Percentiles rank a stretch among this genome's conserved stretches.
Conservation (phyloP, 106 monocot species). For the Dendrobium nobile region DNA sequence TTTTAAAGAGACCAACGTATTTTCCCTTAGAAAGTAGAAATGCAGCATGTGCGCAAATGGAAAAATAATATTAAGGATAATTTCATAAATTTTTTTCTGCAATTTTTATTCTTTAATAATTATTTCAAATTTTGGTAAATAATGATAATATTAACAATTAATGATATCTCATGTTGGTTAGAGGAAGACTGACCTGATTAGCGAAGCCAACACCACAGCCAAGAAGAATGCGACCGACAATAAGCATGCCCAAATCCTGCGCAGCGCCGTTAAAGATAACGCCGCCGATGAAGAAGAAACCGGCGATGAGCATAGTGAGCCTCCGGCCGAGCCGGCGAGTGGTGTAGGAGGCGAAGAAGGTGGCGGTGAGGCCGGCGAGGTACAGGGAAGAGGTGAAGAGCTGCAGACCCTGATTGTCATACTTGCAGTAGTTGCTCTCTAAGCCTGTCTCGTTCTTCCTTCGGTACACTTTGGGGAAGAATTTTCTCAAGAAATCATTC, state of each 20-base stretch:
- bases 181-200: conserved; percentile 31
- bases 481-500: conserved; percentile 24
- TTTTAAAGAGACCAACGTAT: too few relatives aligned
- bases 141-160: too few relatives aligned
- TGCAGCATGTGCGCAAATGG: too few relatives aligned
- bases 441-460: neutral
- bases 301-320: conserved; percentile 61
- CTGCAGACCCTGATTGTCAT: conserved; percentile 75
- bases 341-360: conserved; percentile 41
- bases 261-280: conserved; percentile 49
- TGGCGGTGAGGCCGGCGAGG: conserved; percentile 41
- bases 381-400: conserved; percentile 52
- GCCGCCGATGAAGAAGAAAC: conserved; percentile 47
- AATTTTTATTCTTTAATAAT: too few relatives aligned
- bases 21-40: too few relatives aligned
- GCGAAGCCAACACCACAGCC: conserved; percentile 65
- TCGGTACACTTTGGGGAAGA: conserved; percentile 19
- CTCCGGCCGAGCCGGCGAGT: conserved; percentile 44
- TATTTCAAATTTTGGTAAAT: too few relatives aligned
- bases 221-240: conserved; percentile 52
- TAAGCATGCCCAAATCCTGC: conserved; percentile 54
- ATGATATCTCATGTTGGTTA: too few relatives aligned
- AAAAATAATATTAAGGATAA: too few relatives aligned
- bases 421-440: conserved; percentile 94
- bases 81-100: too few relatives aligned